phyloP scores from a whole-genome alignment of 2,329 filamentous ascomycete species.

The Myotisia sp. region DNA sequence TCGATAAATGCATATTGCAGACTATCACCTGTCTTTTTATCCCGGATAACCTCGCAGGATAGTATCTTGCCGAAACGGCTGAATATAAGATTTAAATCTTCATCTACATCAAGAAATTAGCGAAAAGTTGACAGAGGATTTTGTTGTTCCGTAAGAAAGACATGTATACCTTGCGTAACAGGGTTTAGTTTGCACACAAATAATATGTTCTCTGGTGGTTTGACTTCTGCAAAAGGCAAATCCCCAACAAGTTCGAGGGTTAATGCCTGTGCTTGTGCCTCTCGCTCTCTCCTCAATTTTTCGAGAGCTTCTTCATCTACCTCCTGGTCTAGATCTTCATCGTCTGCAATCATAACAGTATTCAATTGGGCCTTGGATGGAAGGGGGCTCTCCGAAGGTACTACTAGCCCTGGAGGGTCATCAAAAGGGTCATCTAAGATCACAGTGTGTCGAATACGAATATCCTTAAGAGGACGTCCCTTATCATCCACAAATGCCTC shows the following conservation, averaged over 20 bases:
- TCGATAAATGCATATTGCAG: constrained; percentile 97
- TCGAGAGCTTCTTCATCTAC: constrained; percentile 70
- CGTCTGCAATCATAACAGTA: constrained; percentile 81
- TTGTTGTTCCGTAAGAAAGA: not conserved
- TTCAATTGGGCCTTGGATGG: constrained; percentile 76
- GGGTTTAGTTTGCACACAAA: constrained; percentile 99
- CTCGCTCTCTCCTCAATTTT: constrained; percentile 66
- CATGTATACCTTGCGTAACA: constrained; percentile 54
- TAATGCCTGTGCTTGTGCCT: constrained; percentile 83
- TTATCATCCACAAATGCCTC: constrained; percentile 72
- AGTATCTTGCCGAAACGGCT: constrained; percentile 90
- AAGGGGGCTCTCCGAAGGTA: constrained; percentile 64
- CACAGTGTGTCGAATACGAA: constrained; percentile 84
- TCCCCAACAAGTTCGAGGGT: constrained; percentile 97
- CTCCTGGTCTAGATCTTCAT: constrained; percentile 65
- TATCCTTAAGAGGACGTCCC: constrained; percentile 80
- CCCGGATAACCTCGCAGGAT: constrained; percentile 89
- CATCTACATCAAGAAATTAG: constrained; percentile 39
- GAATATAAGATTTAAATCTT: constrained; percentile 91
- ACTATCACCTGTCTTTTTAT: constrained; percentile 86
- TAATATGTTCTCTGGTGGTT: constrained; percentile 88
- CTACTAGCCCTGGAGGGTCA: constrained; percentile 61
- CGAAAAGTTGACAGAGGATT: constrained; percentile 1
- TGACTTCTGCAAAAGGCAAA: constrained; percentile 91
- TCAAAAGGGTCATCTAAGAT: constrained; percentile 84